phyloP scores from a whole-genome alignment of 495 filamentous ascomycete genomes.

The Aspergillus haitiensis region DNA sequence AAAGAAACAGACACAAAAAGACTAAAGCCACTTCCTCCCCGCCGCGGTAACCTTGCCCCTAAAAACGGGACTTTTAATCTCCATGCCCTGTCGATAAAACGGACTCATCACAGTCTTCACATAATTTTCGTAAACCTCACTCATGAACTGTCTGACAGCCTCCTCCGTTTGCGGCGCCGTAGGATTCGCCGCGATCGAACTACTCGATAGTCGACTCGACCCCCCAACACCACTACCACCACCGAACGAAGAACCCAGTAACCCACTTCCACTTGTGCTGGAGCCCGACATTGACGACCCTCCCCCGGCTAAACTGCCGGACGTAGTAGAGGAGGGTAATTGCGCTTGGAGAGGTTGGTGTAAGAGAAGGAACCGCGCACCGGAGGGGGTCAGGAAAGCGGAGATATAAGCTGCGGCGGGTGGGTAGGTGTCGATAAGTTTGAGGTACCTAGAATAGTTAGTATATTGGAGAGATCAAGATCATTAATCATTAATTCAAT shows the following conservation, averaged over 20 bases:
- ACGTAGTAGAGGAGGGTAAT: conserved; percentile 33
- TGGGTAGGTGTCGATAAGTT: conserved; percentile 90
- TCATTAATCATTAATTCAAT: too few species aligned
- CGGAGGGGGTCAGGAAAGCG: conserved; percentile 77
- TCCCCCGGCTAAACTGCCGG: conserved; percentile 5
- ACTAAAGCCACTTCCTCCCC: conserved; percentile 87
- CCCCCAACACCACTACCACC: conserved; percentile 20
- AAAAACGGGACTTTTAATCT: conserved; percentile 83
- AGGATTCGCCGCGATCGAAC: conserved; percentile 74
- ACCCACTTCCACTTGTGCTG: background rate
- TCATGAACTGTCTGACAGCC: conserved; percentile 88
- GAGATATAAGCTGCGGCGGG: conserved; percentile 76
- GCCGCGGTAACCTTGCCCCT: conserved; percentile 75
- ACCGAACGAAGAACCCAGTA: conserved; percentile 32
- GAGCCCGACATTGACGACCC: conserved; percentile 20
- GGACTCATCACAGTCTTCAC: conserved; percentile 97
- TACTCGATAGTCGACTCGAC: conserved; percentile 55
- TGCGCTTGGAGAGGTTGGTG: conserved; percentile 66
- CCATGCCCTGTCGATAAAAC: conserved; percentile 81
- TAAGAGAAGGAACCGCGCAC: conserved; percentile 80
- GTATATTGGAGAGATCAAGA: background rate
- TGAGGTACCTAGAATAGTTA: conserved; percentile 71
- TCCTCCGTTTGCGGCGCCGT: conserved; percentile 88
- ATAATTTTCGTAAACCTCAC: conserved; percentile 91
- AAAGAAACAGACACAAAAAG: conserved; percentile 6